Percentiles rank a stretch among this genome's conserved stretches.
Evolutionary conservation across 139 green algal species (phyloP).

Genomic region (Chara braunii): DNA sequence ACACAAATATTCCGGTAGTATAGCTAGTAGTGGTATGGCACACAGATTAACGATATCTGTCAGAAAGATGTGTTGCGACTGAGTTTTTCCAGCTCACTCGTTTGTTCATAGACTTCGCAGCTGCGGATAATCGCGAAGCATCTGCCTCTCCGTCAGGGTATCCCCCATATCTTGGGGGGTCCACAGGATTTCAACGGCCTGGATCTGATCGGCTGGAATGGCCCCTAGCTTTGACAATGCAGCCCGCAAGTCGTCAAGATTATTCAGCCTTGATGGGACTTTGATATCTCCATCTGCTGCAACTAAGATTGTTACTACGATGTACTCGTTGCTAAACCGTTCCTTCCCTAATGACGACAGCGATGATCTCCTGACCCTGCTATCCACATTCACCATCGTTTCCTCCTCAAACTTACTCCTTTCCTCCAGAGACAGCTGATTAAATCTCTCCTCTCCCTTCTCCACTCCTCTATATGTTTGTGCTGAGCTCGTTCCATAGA

Average conservation of each 20-base stretch:
- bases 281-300: conserved; percentile 60
- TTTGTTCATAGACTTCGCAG: conserved; percentile 26
- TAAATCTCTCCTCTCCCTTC: conserved; percentile 63
- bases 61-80: too few relatives aligned
- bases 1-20: too few relatives aligned
- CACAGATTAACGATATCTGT: too few relatives aligned
- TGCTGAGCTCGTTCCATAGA: conserved; percentile 57
- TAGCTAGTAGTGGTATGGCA: too few relatives aligned
- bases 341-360: too few relatives aligned
- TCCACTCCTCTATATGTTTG: neutral
- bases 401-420: conserved; percentile 88
- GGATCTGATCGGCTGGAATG: conserved; percentile 53
- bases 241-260: conserved; percentile 44
- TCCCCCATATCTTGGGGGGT: conserved; percentile 84
- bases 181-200: conserved; percentile 93
- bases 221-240: conserved; percentile 65
- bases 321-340: conserved; percentile 56
- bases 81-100: too few relatives aligned
- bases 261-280: conserved; percentile 60
- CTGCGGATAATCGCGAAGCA: conserved; percentile 73
- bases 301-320: conserved; percentile 77
- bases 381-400: conserved; percentile 81
- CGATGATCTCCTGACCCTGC: conserved; percentile 11
- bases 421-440: conserved; percentile 55
- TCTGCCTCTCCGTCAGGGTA: conserved; percentile 69